These are phyloP conservation scores for Colletotrichum sp. DNA, from an alignment of 2,329 filamentous ascomycete genomes.

Conservation along the genomic window DNA sequence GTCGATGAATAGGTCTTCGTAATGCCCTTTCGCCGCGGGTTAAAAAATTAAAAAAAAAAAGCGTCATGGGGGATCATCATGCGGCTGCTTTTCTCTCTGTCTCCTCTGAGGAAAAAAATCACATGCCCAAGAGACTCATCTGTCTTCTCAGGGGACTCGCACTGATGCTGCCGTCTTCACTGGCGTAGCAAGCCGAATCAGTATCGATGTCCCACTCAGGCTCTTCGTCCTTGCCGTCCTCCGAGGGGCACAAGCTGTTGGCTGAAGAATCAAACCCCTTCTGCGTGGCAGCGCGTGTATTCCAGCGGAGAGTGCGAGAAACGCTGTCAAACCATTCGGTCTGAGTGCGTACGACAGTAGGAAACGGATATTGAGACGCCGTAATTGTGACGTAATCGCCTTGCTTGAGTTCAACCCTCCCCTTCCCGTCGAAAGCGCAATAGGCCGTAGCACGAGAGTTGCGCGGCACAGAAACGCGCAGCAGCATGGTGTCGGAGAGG, in stretches of 20 bases:
- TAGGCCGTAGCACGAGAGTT: slow-evolving; percentile 92
- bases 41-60: not conserved
- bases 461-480: slow-evolving; percentile 85
- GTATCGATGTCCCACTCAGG: slow-evolving; percentile 95
- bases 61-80: not conserved
- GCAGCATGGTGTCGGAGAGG: slow-evolving; percentile 89
- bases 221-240: slow-evolving; percentile 60
- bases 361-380: slow-evolving; percentile 95
- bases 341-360: slow-evolving; percentile 87
- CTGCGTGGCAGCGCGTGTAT: slow-evolving; percentile 88
- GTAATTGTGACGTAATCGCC: slow-evolving; percentile 97
- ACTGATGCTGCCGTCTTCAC: slow-evolving; percentile 73
- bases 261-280: slow-evolving; percentile 76
- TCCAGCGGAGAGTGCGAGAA: slow-evolving; percentile 91
- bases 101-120: not conserved
- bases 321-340: slow-evolving; percentile 98
- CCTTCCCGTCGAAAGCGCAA: slow-evolving; percentile 97
- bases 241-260: slow-evolving; percentile 29
- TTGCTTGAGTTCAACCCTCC: slow-evolving; percentile 88
- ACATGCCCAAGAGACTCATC: slow-evolving; percentile 76
- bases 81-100: not conserved
- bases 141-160: slow-evolving; percentile 74
- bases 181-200: slow-evolving; percentile 74
- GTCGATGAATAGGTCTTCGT: not conserved
- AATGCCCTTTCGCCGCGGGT: not conserved